phyloP scores from a whole-genome alignment of 345 rosid species.

The Euphorbia pulcherrima region DNA sequence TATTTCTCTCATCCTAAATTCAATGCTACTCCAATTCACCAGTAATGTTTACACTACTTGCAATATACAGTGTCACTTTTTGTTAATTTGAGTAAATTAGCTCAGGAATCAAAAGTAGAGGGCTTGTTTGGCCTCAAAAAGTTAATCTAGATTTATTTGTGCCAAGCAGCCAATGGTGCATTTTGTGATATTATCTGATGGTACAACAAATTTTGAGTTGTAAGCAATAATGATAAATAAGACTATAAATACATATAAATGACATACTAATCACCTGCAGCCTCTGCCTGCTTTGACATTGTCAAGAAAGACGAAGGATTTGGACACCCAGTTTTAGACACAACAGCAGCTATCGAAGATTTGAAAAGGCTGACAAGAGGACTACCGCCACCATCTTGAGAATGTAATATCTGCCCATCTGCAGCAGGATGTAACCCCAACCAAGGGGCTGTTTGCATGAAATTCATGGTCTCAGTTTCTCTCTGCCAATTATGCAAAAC shows the following conservation, averaged over 20 bases:
- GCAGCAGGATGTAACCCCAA: constrained; percentile 74
- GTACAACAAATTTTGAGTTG: not conserved
- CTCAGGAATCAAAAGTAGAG: not conserved
- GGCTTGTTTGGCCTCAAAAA: not conserved
- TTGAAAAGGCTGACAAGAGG: constrained; percentile 86
- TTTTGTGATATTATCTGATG: not conserved
- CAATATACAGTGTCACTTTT: not conserved
- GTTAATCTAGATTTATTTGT: not conserved
- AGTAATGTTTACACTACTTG: not conserved
- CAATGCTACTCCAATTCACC: not conserved
- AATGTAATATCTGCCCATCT: constrained; percentile 81
- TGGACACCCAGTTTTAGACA: constrained; percentile 69
- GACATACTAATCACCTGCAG: constrained; percentile 63
- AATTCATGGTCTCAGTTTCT: constrained; percentile 75
- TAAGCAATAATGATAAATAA: not conserved
- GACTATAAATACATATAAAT: not conserved
- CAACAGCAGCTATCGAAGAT: constrained; percentile 70
- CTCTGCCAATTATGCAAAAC: constrained; percentile 48
- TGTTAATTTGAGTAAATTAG: no score
- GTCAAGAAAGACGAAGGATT: constrained; percentile 79
- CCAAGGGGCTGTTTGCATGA: constrained; percentile 98
- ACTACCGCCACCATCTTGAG: constrained; percentile 80
- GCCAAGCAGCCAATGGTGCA: not conserved
- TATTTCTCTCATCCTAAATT: not conserved
- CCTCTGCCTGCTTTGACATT: constrained; percentile 98